Evolutionary conservation across 257 asterid genomes (phyloP), one percentile per base, ranked within the genome.

Genomic region (Nicotiana benthamiana): DNA sequence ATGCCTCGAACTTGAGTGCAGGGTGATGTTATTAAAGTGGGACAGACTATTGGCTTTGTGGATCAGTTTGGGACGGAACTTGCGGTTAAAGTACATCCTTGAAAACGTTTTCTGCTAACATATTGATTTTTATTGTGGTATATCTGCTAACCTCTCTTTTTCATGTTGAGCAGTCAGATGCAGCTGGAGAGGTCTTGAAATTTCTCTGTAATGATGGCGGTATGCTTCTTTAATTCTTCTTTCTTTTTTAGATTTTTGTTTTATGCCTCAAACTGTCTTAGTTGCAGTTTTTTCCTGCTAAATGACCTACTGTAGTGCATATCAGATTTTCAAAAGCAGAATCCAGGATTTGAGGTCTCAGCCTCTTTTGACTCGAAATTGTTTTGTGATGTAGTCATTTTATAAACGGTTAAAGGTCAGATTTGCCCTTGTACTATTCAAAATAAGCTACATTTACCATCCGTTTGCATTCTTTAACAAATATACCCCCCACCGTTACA

Each of bases 1-100:
- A 56, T 54, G 83, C 83, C 75, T 52, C 34, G 43, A 11, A 18
- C 80, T 48, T 80, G 22, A 83, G 43, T 61, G 57, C 83, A 94
- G 97, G 98, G 97, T 34, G 94, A 90, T 79, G 79, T 87, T 81
- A 87, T 94, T 88, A 90, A 90, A 88, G 97, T 91, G 89, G 97
- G 97, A 51, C 97, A 91, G 82, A 85, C 84, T 56, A 77, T 94
- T 15, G 97, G 97, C 77, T 89, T 79, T 75, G 5, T 94, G 85
- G 96, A 89, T 84, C 93, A 88, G 87, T 89, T 93, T 60, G 91
- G 94, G 82, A 82, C 83, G 9, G 86, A 89, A 82, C 87, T 85
- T 77, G 92, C 97, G 61, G 86, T 94, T 81, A 90, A 77, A 84
- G 98, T 94, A 86, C 87, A 97, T 80, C 66, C 60, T 76, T 66